Percentiles rank a stretch among this genome's conserved stretches.
phyloP scores from a whole-genome alignment of 805 yeast genomes.

The Metschnikowia koreensis region DNA sequence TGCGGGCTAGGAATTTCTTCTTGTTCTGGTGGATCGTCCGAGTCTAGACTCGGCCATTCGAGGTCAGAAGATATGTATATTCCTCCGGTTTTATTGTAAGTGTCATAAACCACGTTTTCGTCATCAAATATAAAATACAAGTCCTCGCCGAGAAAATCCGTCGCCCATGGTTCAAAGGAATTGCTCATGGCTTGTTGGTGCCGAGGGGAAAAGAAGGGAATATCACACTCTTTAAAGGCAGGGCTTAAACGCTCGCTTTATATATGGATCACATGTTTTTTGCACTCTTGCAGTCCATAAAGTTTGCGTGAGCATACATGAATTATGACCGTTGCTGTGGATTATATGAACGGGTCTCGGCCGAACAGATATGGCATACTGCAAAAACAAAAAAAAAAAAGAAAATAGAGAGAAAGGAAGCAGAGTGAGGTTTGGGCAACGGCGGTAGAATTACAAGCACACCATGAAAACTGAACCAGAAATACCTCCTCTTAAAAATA shows the following conservation, averaged over 20 bases:
- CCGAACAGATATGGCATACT: background rate
- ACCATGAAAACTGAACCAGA: too few relatives aligned
- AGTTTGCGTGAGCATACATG: too few relatives aligned
- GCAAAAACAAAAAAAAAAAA: background rate
- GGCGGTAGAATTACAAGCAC: too few relatives aligned
- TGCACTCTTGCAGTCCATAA: too few relatives aligned
- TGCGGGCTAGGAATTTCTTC: background rate
- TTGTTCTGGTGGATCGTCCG: background rate
- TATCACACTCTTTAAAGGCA: too few relatives aligned
- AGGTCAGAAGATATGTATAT: background rate
- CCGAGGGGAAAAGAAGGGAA: background rate
- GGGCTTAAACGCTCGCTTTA: too few relatives aligned
- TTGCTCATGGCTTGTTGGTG: background rate
- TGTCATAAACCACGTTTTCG: background rate
- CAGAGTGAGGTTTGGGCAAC: too few relatives aligned
- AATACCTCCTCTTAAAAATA: too few relatives aligned
- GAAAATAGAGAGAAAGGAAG: background rate
- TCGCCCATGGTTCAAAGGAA: background rate
- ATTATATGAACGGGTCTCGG: too few relatives aligned
- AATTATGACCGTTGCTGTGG: too few relatives aligned
- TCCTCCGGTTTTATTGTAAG: background rate
- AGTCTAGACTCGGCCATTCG: background rate
- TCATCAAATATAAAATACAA: constrained; percentile 5
- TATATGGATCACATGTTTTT: too few relatives aligned
- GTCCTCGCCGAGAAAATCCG: constrained; percentile 3